Conservation (phyloP, 2,329 filamentous ascomycete species). For the Clarireedia paspali region DNA sequence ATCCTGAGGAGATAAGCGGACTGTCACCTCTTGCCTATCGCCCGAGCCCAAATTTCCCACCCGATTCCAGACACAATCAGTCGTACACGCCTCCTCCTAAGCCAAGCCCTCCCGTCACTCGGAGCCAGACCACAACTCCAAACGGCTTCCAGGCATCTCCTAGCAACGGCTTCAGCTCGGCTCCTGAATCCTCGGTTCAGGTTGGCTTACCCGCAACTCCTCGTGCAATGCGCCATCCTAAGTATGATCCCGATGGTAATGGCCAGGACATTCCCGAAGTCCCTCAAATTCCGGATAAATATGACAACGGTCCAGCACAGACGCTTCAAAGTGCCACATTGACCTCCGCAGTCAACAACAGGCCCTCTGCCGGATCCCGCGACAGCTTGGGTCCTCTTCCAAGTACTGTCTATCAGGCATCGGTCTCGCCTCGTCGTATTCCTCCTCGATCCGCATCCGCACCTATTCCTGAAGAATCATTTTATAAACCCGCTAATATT, state of each 20-base stretch:
- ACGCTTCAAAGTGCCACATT: background rate
- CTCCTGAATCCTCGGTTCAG: conserved; percentile 37
- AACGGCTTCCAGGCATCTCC: conserved; percentile 22
- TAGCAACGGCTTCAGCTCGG: conserved; percentile 37
- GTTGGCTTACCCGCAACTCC: conserved; percentile 86
- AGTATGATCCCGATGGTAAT: conserved; percentile 53
- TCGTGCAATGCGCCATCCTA: conserved; percentile 76
- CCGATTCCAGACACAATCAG: conserved; percentile 8
- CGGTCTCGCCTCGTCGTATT: conserved; percentile 41
- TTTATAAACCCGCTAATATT: conserved; percentile 24
- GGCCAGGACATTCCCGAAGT: conserved; percentile 49
- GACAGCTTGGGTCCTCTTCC: conserved; percentile 27
- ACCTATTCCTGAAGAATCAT: conserved; percentile 41
- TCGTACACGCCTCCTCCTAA: conserved; percentile 29
- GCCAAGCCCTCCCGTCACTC: conserved; percentile 36
- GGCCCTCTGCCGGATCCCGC: conserved; percentile 21
- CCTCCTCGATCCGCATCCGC: conserved; percentile 55
- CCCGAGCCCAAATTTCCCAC: conserved; percentile 19
- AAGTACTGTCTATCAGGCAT: conserved; percentile 27
- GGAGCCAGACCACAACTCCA: conserved; percentile 55
- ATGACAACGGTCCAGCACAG: conserved; percentile 23
- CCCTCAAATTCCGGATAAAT: conserved; percentile 43
- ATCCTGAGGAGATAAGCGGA: conserved; percentile 51
- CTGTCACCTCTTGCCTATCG: conserved; percentile 26
- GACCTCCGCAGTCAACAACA: conserved; percentile 11